Base-by-base conservation (phyloP, 2,329 filamentous ascomycete species). In the Bipolaris oryzae region DNA sequence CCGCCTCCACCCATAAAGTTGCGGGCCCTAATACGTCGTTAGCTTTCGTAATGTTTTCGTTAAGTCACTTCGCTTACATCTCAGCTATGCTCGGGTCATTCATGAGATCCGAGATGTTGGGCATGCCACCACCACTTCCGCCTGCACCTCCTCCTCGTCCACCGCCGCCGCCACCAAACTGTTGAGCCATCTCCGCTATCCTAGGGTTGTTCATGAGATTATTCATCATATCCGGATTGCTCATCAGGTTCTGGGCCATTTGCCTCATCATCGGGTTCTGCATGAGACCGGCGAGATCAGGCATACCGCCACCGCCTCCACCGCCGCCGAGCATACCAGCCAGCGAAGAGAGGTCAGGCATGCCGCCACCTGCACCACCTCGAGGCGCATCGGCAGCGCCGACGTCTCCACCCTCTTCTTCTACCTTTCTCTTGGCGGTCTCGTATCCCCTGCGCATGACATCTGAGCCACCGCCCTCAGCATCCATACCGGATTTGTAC, bases 221-320 rank as follows among this genome's bases (percentile, higher is more conserved):
- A 74, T 83, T 85, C 87, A 98, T 89, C 82, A 93, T 87, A 9
- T 96, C 91, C 0, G 95, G 95, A 80, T 99, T 97, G 79, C 87
- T 91, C 95, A 98, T 98, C 53, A 99, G 79, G 78, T 91, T 96
- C 82, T 97, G 92, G 4, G 95, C 95, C 92, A 98, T 97, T 80
- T 85, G 90, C 48, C 92, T 87, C 80, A 99, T 96, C 95, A 98
- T 98, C 53, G 95, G 95, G 81, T 98, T 99, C 82, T 83, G 64
- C 67, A 71, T 73, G 35, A 74, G 61, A n/a, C 67, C 61, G 16
- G 86, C 79, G 21, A 99, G 82, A 76, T 98, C 94, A 7, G 92
- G 92, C 90, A 96, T 95, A 56, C 91, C 91, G 5, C 85, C 88
- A 5, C 85, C 88, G 4, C 83, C 87, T 21, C 82, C 87, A 18